phyloP scores from a whole-genome alignment of 148 eudicot species.

The Euryodendron excelsum region DNA sequence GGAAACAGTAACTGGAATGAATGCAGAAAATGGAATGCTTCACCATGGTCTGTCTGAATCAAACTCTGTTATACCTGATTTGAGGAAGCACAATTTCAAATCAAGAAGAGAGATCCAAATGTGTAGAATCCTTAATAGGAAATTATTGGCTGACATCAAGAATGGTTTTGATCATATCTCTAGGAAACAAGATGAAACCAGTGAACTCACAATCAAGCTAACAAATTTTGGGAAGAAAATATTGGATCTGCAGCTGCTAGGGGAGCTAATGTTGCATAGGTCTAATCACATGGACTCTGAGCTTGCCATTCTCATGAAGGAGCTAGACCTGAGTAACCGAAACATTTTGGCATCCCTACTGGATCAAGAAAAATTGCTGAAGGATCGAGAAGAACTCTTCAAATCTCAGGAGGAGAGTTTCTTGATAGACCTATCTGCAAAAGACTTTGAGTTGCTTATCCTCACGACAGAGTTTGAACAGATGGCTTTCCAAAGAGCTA shows the following conservation, averaged over 20 bases:
- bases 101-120: conserved; percentile 58
- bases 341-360: conserved; percentile 37
- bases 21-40: conserved; percentile 73
- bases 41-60: conserved; percentile 61
- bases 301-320: conserved; percentile 54
- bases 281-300: conserved; percentile 58
- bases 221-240: conserved; percentile 54
- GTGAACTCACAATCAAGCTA: conserved; percentile 50
- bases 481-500: conserved; percentile 37
- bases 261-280: conserved; percentile 68
- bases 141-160: conserved; percentile 62
- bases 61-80: conserved; percentile 42
- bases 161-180: conserved; percentile 53
- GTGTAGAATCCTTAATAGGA: conserved; percentile 50
- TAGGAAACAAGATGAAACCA: conserved; percentile 57
- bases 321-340: conserved; percentile 47
- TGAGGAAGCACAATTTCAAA: conserved; percentile 62
- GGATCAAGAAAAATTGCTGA: conserved; percentile 49
- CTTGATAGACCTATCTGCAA: conserved; percentile 47
- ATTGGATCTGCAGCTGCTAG: conserved; percentile 57
- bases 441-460: conserved; percentile 63
- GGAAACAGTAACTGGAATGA: conserved; percentile 59
- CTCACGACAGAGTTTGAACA: conserved; percentile 49
- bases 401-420: conserved; percentile 48
- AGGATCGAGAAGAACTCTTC: conserved; percentile 40